Evolutionary conservation across 225 moss, liverwort and hornwort genomes (phyloP).

Genomic region (Pleurozium schreberi): DNA sequence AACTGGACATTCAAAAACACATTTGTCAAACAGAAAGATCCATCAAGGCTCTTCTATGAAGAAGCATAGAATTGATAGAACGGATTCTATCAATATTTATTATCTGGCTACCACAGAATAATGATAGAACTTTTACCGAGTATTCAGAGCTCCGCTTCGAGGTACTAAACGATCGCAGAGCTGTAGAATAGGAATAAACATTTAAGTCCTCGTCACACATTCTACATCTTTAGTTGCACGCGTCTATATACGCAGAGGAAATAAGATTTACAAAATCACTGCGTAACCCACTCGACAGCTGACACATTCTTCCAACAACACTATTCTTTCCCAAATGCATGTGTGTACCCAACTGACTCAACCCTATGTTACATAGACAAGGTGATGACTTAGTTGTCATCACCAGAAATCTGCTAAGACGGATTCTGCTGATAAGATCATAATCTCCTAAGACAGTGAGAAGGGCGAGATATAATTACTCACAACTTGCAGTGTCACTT

Average conservation of each 20-base stretch:
- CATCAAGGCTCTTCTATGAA: background rate
- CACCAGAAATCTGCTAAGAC: background rate
- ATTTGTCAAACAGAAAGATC: background rate
- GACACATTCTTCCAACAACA: background rate
- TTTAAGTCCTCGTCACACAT: background rate
- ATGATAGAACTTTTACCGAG: background rate
- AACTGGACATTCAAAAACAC: background rate
- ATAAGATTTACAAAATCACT: background rate
- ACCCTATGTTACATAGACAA: background rate
- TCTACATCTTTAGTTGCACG: background rate
- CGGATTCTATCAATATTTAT: background rate
- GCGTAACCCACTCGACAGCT: background rate
- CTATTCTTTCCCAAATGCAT: background rate
- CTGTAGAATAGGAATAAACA: slow-evolving; percentile 7
- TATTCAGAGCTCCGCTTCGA: slow-evolving; percentile 27
- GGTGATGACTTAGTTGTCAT: background rate
- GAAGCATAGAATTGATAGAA: background rate
- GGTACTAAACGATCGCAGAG: slow-evolving; percentile 5
- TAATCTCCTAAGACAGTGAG: background rate
- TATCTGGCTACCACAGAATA: background rate
- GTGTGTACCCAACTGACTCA: background rate
- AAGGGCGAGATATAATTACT: background rate
- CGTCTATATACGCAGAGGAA: background rate
- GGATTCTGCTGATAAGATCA: background rate
- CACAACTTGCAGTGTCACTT: slow-evolving; percentile 31